Percentiles rank a stretch among this genome's conserved stretches.
phyloP scores from a whole-genome alignment of 805 yeast species.

The Candida sonorensis region DNA sequence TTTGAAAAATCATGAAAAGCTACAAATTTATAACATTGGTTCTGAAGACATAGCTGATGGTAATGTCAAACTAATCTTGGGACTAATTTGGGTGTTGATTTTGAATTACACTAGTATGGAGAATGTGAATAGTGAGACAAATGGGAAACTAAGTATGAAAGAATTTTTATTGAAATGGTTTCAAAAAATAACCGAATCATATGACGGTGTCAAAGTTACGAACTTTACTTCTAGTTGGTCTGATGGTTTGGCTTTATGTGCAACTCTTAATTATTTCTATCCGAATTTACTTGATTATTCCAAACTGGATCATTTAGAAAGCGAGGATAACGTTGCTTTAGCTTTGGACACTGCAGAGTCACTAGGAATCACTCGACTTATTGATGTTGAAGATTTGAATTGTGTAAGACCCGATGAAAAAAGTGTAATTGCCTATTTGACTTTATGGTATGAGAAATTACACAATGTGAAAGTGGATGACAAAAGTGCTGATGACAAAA shows the following conservation, averaged over 20 bases:
- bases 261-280: constrained; percentile 34
- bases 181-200: constrained; percentile 35
- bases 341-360: constrained; percentile 39
- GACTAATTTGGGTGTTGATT: constrained; percentile 43
- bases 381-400: constrained; percentile 49
- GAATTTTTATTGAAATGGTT: constrained; percentile 49
- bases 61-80: constrained; percentile 38
- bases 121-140: constrained; percentile 5
- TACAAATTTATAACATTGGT: constrained; percentile 38
- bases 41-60: constrained; percentile 46
- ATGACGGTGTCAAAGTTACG: constrained; percentile 29
- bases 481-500: constrained; percentile 3
- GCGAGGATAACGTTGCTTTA: constrained; percentile 25
- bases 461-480: constrained; percentile 4
- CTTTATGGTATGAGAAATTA: constrained; percentile 51
- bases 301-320: constrained; percentile 21
- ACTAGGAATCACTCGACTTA: constrained; percentile 43
- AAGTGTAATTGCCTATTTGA: constrained; percentile 49
- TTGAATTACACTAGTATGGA: constrained; percentile 29
- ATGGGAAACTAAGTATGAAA: constrained; percentile 19
- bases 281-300: constrained; percentile 34
- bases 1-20: constrained; percentile 29
- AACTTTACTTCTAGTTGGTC: constrained; percentile 56
- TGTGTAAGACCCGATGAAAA: constrained; percentile 51
- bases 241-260: constrained; percentile 41